Conservation (phyloP, 805 yeast species). For the Candida verbasci region DNA sequence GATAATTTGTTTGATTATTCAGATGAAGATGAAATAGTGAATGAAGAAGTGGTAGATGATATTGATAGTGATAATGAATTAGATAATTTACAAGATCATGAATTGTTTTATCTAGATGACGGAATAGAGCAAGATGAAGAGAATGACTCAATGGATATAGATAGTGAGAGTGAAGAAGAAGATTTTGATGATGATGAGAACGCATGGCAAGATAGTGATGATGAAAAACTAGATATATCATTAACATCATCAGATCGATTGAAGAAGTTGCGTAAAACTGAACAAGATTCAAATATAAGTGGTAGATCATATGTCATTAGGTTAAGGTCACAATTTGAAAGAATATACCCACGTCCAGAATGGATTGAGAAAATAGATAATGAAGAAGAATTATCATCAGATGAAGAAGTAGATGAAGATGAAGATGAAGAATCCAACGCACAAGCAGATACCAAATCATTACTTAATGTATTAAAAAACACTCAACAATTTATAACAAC, state of each 20-base stretch:
- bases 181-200: conserved; percentile 19
- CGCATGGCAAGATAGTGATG: conserved; percentile 89
- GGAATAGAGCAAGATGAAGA: conserved; percentile 34
- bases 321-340: conserved; percentile 66
- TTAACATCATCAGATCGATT: conserved; percentile 54
- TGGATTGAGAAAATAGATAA: conserved; percentile 58
- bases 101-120: conserved; percentile 41
- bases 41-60: conserved; percentile 18
- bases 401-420: conserved; percentile 15
- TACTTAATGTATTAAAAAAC: conserved; percentile 27
- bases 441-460: conserved; percentile 18
- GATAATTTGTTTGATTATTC: conserved; percentile 52
- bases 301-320: conserved; percentile 62
- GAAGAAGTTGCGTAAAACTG: conserved; percentile 66
- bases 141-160: conserved; percentile 18
- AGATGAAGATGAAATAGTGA: conserved; percentile 20
- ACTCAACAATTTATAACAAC: conserved; percentile 37
- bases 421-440: conserved; percentile 17
- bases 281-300: conserved; percentile 46
- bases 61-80: conserved; percentile 33
- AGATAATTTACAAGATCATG: conserved; percentile 31
- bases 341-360: conserved; percentile 75
- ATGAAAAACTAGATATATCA: conserved; percentile 65
- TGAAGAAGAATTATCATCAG: conserved; percentile 33
- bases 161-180: conserved; percentile 20